Evolutionary conservation across 306 rosid genomes (phyloP).

Genomic region (Amphicarpaea edgeworthii): DNA sequence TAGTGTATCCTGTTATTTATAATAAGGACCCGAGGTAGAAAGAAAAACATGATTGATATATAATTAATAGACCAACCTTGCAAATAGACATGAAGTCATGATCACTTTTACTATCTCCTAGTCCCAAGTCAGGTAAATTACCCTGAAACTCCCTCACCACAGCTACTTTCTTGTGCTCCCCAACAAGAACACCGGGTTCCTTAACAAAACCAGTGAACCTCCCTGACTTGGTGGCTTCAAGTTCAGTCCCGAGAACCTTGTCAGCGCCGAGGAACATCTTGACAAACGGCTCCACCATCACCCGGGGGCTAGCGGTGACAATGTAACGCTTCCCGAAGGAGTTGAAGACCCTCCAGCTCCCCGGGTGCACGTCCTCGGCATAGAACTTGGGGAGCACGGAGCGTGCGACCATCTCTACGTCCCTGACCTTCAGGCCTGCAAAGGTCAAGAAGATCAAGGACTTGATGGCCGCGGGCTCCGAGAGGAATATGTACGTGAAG

Average conservation of each 20-base stretch:
- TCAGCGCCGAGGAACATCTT: conserved; percentile 76
- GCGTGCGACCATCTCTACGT: conserved; percentile 72
- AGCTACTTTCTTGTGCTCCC: conserved; percentile 71
- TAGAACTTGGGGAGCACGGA: conserved; percentile 87
- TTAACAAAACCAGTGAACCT: conserved; percentile 80
- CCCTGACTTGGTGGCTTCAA: conserved; percentile 64
- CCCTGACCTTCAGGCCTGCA: conserved; percentile 64
- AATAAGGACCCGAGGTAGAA: too few relatives aligned
- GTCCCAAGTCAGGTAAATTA: conserved; percentile 77
- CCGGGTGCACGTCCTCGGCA: conserved; percentile 79
- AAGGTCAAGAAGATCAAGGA: conserved; percentile 68
- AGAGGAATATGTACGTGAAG: conserved; percentile 67
- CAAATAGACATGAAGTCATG: conserved; percentile 95
- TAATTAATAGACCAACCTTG: conserved; percentile 67
- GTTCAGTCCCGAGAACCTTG: conserved; percentile 82
- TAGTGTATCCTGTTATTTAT: too few relatives aligned
- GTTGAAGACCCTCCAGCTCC: conserved; percentile 78
- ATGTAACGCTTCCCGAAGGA: conserved; percentile 79
- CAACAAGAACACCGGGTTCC: conserved; percentile 82
- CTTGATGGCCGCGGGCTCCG: conserved; percentile 71
- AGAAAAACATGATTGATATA: neutral
- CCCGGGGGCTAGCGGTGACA: conserved; percentile 79
- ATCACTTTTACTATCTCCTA: conserved; percentile 84
- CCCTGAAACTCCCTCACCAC: conserved; percentile 66
- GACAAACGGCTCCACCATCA: conserved; percentile 88